Evolutionary conservation across 345 rosid species (phyloP).

Genomic region (Brassica carinata): DNA sequence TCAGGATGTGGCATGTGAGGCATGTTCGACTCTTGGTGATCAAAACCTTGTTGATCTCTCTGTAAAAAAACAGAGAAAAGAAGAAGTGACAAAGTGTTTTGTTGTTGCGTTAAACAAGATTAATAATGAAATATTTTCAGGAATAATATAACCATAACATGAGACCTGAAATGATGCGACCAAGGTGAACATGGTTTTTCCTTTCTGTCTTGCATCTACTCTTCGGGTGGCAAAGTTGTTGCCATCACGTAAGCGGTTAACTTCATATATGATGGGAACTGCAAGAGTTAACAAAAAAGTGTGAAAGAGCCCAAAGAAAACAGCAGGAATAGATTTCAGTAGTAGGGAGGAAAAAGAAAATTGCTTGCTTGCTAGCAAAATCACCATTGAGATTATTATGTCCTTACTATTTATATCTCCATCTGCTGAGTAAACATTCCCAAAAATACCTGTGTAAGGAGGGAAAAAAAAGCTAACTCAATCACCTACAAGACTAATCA

Average conservation of each 20-base stretch:
- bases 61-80: conserved; percentile 24
- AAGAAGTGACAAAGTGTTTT: not conserved
- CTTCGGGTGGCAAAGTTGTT: conserved; percentile 77
- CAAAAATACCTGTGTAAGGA: conserved; percentile 48
- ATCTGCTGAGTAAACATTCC: conserved; percentile 61
- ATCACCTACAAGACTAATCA: not conserved
- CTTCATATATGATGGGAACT: conserved; percentile 82
- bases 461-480: conserved; percentile 15
- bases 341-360: not conserved
- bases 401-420: conserved; percentile 84
- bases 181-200: conserved; percentile 68
- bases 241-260: conserved; percentile 78
- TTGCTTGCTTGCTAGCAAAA: not conserved
- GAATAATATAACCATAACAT: not conserved
- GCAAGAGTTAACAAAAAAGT: conserved; percentile 26
- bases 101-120: too few species aligned
- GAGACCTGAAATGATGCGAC: conserved; percentile 87
- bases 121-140: not conserved
- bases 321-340: not conserved
- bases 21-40: conserved; percentile 66
- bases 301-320: too few species aligned
- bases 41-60: conserved; percentile 70
- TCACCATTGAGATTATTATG: not conserved
- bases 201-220: conserved; percentile 90
- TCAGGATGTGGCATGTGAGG: conserved; percentile 77